Conservation (phyloP, 2,329 filamentous ascomycete species). For the Stachybotrys echinatus region DNA sequence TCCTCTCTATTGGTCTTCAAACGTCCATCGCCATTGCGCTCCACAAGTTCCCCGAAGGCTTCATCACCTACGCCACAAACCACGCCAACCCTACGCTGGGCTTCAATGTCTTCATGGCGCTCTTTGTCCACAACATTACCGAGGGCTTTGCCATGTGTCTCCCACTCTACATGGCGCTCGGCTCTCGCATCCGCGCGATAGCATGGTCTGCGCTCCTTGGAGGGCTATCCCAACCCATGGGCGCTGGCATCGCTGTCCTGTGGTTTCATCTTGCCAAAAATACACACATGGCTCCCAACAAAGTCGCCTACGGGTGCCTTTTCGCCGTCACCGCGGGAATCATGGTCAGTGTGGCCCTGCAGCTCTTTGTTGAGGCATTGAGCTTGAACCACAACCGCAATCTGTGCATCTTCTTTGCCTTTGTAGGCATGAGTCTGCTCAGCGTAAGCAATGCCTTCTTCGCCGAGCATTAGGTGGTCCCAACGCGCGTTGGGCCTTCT, state of each 20-base stretch:
- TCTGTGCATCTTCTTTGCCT: constrained; percentile 74
- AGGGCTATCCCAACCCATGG: constrained; percentile 80
- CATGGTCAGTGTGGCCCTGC: constrained; percentile 89
- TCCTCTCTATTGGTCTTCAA: constrained; percentile 90
- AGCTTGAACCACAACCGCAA: constrained; percentile 75
- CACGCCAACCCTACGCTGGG: constrained; percentile 88
- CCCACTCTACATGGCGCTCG: constrained; percentile 85
- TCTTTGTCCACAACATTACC: constrained; percentile 97
- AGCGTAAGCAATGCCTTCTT: constrained; percentile 81
- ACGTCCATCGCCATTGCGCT: constrained; percentile 92
- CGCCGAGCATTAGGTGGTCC: constrained; percentile 37
- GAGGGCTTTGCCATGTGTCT: constrained; percentile 94
- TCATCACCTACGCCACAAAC: constrained; percentile 94
- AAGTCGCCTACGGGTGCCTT: constrained; percentile 69
- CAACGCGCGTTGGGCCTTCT: neutral
- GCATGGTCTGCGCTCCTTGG: constrained; percentile 78
- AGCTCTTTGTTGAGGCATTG: constrained; percentile 82
- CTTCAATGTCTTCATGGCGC: constrained; percentile 86
- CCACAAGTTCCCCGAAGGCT: constrained; percentile 87
- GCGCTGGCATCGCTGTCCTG: constrained; percentile 75
- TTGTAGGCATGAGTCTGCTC: constrained; percentile 81
- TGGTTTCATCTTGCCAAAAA: constrained; percentile 72
- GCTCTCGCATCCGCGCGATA: constrained; percentile 76
- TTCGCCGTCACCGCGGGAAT: constrained; percentile 90
- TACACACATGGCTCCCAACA: constrained; percentile 43